Evolutionary conservation across 768 basidiomycete species (phyloP), one percentile per base, ranked within the genome.

Genomic region (Cystobasidium onofrii): DNA sequence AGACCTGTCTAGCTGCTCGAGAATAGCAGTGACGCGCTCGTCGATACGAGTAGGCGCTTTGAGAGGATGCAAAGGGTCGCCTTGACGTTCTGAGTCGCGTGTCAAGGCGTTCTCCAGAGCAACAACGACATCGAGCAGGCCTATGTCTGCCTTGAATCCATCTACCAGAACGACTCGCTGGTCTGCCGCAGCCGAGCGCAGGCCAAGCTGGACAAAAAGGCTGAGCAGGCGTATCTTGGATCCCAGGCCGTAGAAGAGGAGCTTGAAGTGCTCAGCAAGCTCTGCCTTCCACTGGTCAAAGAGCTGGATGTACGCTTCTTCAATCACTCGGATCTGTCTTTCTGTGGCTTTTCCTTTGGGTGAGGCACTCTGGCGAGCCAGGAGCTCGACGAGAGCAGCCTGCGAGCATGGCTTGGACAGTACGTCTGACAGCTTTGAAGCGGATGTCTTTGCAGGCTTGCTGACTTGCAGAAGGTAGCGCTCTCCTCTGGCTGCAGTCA

Each of bases 241-340:
- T 4, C 95, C 95, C 78, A 87, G 86, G 0, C 95, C 95, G 78
- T 92, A 91, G 80, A 91, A 88, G 23, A 94, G 81, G 54, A 97
- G 82, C 80, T 91, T 93, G 84, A 92, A 97, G 0, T 92, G 93
- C 79, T 88, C 86, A 1, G 84, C 82, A 29, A 97, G 84, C 80
- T 97, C 92, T 75, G 84, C 82, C 54, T 86, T 81, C 80, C 89
- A 89, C 20, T 86, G 82, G 3, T 80, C 76, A 20, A 41, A 81
- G 77, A 78, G 82, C 78, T 66, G 80, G 73, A 29, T 81, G 65
- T 76, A 57, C 0, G 78, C 75, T 62, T 81, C 80, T 70, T 65
- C 75, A 55, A 79, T 74, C 43, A 83, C 74, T 50, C 84, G 79
- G 57, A 70, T 78, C 80, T 12, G 54, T 52, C 0, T 29, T n/a